A percentile compares a stretch with the other conserved stretches of the same genome.
These are phyloP conservation scores for Phytopythium vexans DNA, from an alignment of 352 stramenopile genomes.

Conservation along the genomic window DNA sequence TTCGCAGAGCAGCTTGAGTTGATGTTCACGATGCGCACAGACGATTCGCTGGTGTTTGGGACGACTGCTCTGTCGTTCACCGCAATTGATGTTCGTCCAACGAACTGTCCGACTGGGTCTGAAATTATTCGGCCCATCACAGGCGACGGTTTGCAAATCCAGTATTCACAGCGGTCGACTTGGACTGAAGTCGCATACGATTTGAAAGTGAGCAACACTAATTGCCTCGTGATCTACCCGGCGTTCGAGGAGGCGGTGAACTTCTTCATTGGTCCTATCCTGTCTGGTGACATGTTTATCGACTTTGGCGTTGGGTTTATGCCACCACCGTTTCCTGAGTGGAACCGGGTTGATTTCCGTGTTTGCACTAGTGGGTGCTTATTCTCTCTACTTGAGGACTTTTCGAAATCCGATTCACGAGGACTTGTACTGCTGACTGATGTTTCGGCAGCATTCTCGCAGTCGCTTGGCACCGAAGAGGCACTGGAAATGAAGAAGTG, in stretches of 20 bases:
- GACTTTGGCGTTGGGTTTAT: slow-evolving; percentile 74
- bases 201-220: slow-evolving; percentile 73
- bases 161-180: slow-evolving; percentile 74
- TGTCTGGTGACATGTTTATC: slow-evolving; percentile 34
- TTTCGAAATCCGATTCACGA: slow-evolving; percentile 58
- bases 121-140: slow-evolving; percentile 70
- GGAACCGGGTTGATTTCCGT: slow-evolving; percentile 78
- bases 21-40: slow-evolving; percentile 70
- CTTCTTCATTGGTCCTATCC: slow-evolving; percentile 69
- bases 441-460: slow-evolving; percentile 59
- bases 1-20: slow-evolving; percentile 83
- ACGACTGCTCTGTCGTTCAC: slow-evolving; percentile 58
- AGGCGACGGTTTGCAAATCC: slow-evolving; percentile 70
- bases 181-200: slow-evolving; percentile 76
- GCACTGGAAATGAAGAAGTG: slow-evolving; percentile 71
- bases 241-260: slow-evolving; percentile 53
- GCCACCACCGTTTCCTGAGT: slow-evolving; percentile 51
- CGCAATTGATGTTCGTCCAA: slow-evolving; percentile 57
- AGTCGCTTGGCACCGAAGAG: slow-evolving; percentile 53
- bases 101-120: slow-evolving; percentile 41
- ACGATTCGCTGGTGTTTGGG: slow-evolving; percentile 76
- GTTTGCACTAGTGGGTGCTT: slow-evolving; percentile 66
- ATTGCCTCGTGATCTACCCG: slow-evolving; percentile 72
- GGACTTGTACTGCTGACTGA: slow-evolving; percentile 75
- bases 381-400: slow-evolving; percentile 83